These are phyloP conservation scores for Sporothrix sp. DNA, from an alignment of 2,329 filamentous ascomycete species.

Conservation along the genomic window DNA sequence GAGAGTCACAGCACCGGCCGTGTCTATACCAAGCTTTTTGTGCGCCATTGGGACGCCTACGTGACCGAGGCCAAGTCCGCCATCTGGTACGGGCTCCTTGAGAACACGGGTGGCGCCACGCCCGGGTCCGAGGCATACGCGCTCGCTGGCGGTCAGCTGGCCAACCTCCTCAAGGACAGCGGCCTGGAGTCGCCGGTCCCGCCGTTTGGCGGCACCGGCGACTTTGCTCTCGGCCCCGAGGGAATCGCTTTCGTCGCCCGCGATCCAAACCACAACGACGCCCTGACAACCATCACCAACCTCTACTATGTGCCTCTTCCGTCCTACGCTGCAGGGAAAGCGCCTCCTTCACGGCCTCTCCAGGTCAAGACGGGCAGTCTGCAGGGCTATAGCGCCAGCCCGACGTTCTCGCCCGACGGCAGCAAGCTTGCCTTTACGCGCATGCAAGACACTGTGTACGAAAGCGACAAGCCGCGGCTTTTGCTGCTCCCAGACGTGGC, in stretches of 20 bases:
- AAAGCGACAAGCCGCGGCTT: slow-evolving; percentile 66
- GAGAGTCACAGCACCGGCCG: slow-evolving; percentile 54
- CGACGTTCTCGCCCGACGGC: slow-evolving; percentile 66
- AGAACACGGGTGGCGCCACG: slow-evolving; percentile 21
- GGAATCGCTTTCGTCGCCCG: slow-evolving; percentile 68
- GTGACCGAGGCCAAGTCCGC: slow-evolving; percentile 57
- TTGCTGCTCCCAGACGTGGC: slow-evolving; percentile 53
- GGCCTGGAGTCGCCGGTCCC: slow-evolving; percentile 57
- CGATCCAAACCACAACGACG: slow-evolving; percentile 60
- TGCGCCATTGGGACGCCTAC: slow-evolving; percentile 78
- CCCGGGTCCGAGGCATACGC: slow-evolving; percentile 27
- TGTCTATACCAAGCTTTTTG: slow-evolving; percentile 66
- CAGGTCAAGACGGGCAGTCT: slow-evolving; percentile 35
- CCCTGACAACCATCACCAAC: slow-evolving; percentile 49
- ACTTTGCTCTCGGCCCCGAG: slow-evolving; percentile 62
- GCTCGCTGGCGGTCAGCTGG: slow-evolving; percentile 37
- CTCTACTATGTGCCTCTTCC: slow-evolving; percentile 63
- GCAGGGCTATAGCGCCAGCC: slow-evolving; percentile 54
- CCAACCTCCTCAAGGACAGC: slow-evolving; percentile 54
- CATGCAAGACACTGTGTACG: slow-evolving; percentile 69
- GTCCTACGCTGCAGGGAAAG: slow-evolving; percentile 48
- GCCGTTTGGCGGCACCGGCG: slow-evolving; percentile 68
- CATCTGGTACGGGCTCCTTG: slow-evolving; percentile 62
- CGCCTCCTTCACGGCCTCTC: slow-evolving; percentile 31
- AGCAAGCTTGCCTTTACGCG: slow-evolving; percentile 64